Evolutionary conservation across 164 flowering plant species (phyloP).

Genomic region (Vitis rotundifolia): DNA sequence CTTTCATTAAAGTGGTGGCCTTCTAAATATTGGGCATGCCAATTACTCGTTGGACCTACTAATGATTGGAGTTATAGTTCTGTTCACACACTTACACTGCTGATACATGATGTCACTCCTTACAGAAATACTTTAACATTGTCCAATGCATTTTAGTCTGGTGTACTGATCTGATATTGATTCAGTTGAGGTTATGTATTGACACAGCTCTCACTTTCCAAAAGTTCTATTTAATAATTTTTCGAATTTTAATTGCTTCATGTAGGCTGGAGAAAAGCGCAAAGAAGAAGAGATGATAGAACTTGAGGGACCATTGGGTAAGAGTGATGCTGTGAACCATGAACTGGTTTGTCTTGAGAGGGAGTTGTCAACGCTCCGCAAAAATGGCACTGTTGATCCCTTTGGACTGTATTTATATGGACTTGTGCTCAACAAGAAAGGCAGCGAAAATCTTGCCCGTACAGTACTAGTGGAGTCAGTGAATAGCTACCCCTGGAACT

Average conservation of each 20-base stretch:
- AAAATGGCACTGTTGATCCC: slow-evolving; percentile 78
- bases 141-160: not conserved
- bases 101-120: not conserved
- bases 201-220: not conserved
- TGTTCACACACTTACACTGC: not conserved
- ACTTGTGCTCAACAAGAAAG: slow-evolving; percentile 83
- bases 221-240: not conserved
- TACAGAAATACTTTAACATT: not conserved
- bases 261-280: slow-evolving; percentile 95
- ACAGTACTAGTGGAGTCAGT: slow-evolving; percentile 84
- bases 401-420: slow-evolving; percentile 87
- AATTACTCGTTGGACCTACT: no score
- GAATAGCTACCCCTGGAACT: slow-evolving; percentile 95
- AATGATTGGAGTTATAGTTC: not conserved
- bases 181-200: not conserved
- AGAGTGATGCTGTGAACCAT: slow-evolving; percentile 66
- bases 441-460: slow-evolving; percentile 82
- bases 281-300: slow-evolving; percentile 96
- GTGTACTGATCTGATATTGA: not conserved
- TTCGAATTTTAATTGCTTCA: slow-evolving; percentile 16
- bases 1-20: no score
- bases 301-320: slow-evolving; percentile 89
- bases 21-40: no score
- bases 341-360: slow-evolving; percentile 79
- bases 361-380: slow-evolving; percentile 65